phyloP scores from a whole-genome alignment of 345 rosid species.

The Hibiscus syriacus region DNA sequence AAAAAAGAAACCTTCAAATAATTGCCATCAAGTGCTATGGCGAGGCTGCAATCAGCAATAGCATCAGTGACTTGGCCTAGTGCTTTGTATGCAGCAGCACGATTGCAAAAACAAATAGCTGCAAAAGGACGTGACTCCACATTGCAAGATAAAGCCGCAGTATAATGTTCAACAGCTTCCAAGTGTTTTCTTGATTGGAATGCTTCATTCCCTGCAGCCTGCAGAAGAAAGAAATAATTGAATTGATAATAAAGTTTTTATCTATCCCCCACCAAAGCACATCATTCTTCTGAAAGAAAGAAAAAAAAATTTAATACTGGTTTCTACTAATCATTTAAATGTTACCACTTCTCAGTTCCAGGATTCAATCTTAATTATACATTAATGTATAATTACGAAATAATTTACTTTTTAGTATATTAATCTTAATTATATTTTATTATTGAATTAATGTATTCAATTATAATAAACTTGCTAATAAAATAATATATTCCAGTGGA shows the following conservation, averaged over 20 bases:
- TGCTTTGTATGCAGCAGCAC: conserved; percentile 90
- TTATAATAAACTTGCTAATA: neutral
- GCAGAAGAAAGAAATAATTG: conserved; percentile 8
- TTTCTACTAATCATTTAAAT: neutral
- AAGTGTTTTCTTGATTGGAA: conserved; percentile 76
- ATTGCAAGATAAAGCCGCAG: conserved; percentile 67
- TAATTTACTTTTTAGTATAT: neutral
- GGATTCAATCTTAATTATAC: neutral
- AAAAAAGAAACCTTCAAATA: conserved; percentile 66
- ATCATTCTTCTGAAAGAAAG: neutral
- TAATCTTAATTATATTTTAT: neutral
- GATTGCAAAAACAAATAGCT: conserved; percentile 93
- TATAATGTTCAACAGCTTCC: conserved; percentile 90
- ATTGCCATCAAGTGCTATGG: conserved; percentile 81
- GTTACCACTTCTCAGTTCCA: neutral
- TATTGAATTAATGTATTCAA: neutral
- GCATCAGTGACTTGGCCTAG: conserved; percentile 79
- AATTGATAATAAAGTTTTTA: neutral
- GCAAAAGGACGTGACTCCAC: conserved; percentile 88
- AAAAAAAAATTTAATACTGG: neutral
- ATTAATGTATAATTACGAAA: neutral
- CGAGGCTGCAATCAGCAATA: conserved; percentile 95
- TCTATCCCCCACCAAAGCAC: neutral
- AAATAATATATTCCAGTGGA: too few species aligned
- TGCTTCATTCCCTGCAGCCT: conserved; percentile 95